These are phyloP conservation scores for Fusarium tupiense DNA, from an alignment of 2,329 filamentous ascomycete species.

Conservation along the genomic window DNA sequence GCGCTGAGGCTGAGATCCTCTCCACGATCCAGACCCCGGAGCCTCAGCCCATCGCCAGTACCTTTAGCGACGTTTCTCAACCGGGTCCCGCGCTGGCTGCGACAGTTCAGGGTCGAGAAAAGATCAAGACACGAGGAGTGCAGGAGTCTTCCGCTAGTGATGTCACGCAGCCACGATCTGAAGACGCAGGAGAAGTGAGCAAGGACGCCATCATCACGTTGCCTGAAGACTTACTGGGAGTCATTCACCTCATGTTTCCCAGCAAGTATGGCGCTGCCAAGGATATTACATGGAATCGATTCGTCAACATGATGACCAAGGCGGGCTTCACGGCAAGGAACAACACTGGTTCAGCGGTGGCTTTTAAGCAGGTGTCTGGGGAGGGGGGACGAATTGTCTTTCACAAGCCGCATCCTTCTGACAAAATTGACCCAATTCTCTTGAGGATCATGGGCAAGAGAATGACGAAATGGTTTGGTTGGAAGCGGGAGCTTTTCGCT, in stretches of 20 bases:
- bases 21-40: too few species aligned
- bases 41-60: too few species aligned
- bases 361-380: background rate
- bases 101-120: background rate
- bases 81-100: too few species aligned
- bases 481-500: background rate
- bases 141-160: background rate
- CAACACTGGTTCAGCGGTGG: background rate
- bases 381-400: background rate
- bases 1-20: rapidly evolving
- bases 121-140: background rate
- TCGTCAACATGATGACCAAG: rapidly evolving
- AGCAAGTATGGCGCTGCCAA: rapidly evolving
- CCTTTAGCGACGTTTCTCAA: too few species aligned
- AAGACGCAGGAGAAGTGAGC: rapidly evolving
- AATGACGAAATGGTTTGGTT: background rate
- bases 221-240: rapidly evolving
- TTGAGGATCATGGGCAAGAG: rapidly evolving
- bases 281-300: background rate
- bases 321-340: background rate
- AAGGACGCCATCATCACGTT: rapidly evolving
- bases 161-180: too few species aligned
- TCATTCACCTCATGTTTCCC: background rate
- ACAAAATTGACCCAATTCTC: rapidly evolving
- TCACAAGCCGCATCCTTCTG: background rate